Percentiles rank a stretch among this genome's conserved stretches.
phyloP scores from a whole-genome alignment of 2,329 filamentous ascomycete species.

The Colletotrichum musicola region DNA sequence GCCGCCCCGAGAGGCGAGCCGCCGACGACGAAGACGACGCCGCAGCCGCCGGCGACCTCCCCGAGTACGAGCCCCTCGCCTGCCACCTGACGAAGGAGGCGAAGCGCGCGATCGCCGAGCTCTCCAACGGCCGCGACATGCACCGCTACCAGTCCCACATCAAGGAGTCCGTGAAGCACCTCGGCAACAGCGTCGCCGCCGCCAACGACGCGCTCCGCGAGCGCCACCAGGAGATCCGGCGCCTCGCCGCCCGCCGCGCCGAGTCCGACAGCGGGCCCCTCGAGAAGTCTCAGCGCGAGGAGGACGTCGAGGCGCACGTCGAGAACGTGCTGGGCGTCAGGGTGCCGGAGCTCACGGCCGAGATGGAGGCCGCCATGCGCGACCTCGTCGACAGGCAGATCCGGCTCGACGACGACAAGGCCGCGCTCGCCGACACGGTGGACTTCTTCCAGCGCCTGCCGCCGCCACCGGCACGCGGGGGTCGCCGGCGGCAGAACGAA shows the following conservation, averaged over 20 bases:
- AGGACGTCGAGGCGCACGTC: conserved; percentile 54
- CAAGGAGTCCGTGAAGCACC: conserved; percentile 55
- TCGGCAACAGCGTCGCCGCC: conserved; percentile 60
- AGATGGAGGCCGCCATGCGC: conserved; percentile 61
- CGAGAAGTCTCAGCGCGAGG: conserved; percentile 51
- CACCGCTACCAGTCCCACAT: conserved; percentile 61
- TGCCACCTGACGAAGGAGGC: conserved; percentile 58
- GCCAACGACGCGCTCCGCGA: conserved; percentile 61
- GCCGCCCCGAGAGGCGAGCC: conserved; percentile 30
- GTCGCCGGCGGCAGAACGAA: conserved; percentile 16
- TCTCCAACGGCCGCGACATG: conserved; percentile 57
- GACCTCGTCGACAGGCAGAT: conserved; percentile 62
- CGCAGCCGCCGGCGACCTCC: conserved; percentile 48
- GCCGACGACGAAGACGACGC: conserved; percentile 28
- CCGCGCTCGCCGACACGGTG: conserved; percentile 53
- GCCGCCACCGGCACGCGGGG: conserved; percentile 12
- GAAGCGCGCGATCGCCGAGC: conserved; percentile 55
- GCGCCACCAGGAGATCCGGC: conserved; percentile 51
- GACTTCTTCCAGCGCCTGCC: conserved; percentile 33
- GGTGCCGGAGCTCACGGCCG: conserved; percentile 57
- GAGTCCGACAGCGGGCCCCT: conserved; percentile 48
- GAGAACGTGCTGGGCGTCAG: conserved; percentile 51
- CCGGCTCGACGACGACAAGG: conserved; percentile 63
- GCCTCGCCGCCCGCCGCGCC: conserved; percentile 50
- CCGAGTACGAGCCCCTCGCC: conserved; percentile 63